phyloP scores from a whole-genome alignment of 768 basidiomycete species.

The Termitomyces sp. region DNA sequence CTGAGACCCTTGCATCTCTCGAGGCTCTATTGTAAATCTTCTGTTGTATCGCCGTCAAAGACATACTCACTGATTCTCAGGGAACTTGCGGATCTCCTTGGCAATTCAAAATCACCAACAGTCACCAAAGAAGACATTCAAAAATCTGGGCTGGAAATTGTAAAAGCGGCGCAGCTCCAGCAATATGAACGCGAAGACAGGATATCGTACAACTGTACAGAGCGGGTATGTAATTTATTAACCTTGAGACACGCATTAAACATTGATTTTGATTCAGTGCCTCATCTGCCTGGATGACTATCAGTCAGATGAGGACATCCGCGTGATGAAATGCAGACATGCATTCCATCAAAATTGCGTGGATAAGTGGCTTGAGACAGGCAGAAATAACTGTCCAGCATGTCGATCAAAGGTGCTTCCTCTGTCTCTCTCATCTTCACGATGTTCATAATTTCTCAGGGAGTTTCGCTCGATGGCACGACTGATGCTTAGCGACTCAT shows the following conservation, averaged over 20 bases:
- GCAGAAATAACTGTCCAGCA: slow-evolving; percentile 88
- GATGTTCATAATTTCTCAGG: slow-evolving; percentile 17
- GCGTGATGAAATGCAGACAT: slow-evolving; percentile 80
- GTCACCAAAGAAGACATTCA: slow-evolving; percentile 82
- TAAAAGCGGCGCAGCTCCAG: slow-evolving; percentile 51
- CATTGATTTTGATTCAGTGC: slow-evolving; percentile 39
- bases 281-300: slow-evolving; percentile 90
- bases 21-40: slow-evolving; percentile 66
- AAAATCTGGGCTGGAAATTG: slow-evolving; percentile 72
- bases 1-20: slow-evolving; percentile 69
- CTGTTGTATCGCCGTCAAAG: background rate
- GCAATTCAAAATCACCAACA: slow-evolving; percentile 78
- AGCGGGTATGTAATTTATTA: slow-evolving; percentile 50
- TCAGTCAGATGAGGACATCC: slow-evolving; percentile 66
- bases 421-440: background rate
- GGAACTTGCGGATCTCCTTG: slow-evolving; percentile 80
- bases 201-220: slow-evolving; percentile 73
- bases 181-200: slow-evolving; percentile 57
- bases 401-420: slow-evolving; percentile 67
- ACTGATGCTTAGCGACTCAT: slow-evolving; percentile 1
- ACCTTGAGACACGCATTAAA: background rate
- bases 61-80: slow-evolving; percentile 25
- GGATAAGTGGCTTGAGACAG: slow-evolving; percentile 82
- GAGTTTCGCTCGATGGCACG: slow-evolving; percentile 23
- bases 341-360: slow-evolving; percentile 89